Evolutionary conservation across 2,329 filamentous ascomycete genomes (phyloP).

Genomic region (Nothophaeocryptopus gaeumannii): DNA sequence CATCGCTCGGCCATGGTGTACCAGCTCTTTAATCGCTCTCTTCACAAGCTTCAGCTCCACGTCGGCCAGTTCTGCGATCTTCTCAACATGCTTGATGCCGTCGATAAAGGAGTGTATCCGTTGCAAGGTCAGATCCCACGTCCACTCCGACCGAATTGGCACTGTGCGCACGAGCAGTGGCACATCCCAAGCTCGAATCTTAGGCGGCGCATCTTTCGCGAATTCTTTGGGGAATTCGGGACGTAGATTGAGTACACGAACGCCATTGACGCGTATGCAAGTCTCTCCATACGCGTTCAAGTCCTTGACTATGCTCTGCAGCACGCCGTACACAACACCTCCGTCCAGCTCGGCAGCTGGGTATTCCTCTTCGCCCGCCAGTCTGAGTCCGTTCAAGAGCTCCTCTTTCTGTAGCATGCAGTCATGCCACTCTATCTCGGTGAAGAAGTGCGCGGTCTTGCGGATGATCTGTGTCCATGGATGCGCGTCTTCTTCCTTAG

Average conservation of each 20-base stretch:
- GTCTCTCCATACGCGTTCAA: conserved; percentile 96
- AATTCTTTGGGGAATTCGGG: conserved; percentile 59
- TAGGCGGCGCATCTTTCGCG: conserved; percentile 70
- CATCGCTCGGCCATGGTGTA: conserved; percentile 89
- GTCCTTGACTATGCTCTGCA: conserved; percentile 86
- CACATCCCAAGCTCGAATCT: conserved; percentile 84
- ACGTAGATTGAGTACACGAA: conserved; percentile 32
- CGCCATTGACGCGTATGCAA: conserved; percentile 32
- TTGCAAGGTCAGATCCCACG: conserved; percentile 73
- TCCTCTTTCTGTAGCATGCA: conserved; percentile 70
- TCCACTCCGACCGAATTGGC: conserved; percentile 56
- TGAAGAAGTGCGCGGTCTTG: conserved; percentile 80
- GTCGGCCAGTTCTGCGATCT: conserved; percentile 80
- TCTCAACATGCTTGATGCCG: conserved; percentile 82
- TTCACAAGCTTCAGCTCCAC: conserved; percentile 83
- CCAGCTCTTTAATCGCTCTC: conserved; percentile 79
- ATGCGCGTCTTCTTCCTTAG: conserved; percentile 60
- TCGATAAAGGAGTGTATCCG: conserved; percentile 84
- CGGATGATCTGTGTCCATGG: conserved; percentile 71
- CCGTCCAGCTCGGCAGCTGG: conserved; percentile 21
- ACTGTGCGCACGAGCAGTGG: conserved; percentile 65
- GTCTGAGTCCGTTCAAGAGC: conserved; percentile 29
- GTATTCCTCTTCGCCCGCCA: conserved; percentile 31
- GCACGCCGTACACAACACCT: conserved; percentile 61
- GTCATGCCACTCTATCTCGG: conserved; percentile 87